Conservation (phyloP, 1,284 basidiomycete species). For the Fistulinella cinereoalba region DNA sequence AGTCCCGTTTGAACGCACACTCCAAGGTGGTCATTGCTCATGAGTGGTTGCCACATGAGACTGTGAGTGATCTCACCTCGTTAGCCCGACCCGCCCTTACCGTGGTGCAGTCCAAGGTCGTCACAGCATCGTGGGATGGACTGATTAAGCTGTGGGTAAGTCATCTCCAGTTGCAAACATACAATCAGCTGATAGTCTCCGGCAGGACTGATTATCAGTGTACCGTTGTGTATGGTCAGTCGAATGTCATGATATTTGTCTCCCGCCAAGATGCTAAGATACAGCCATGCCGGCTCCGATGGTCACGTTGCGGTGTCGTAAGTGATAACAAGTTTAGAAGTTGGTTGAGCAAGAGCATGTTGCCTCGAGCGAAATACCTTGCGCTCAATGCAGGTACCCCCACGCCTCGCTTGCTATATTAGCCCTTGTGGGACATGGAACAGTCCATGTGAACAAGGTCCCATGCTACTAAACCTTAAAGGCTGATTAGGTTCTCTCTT, state of each 20-base stretch:
- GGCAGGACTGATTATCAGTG: slow-evolving; percentile 36
- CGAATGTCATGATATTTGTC: slow-evolving; percentile 2
- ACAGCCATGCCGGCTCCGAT: not conserved
- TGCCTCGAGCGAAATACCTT: not conserved
- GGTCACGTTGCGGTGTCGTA: not conserved
- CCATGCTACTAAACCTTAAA: not conserved
- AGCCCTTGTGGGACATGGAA: not conserved
- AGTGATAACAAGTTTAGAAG: slow-evolving; percentile 9
- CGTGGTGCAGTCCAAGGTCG: slow-evolving; percentile 76
- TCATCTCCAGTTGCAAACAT: not conserved
- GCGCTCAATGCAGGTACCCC: not conserved
- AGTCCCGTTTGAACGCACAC: slow-evolving; percentile 86
- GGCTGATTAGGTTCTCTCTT: slow-evolving; percentile 5
- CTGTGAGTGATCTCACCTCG: slow-evolving; percentile 55
- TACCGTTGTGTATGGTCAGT: slow-evolving; percentile 8
- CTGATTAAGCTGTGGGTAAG: slow-evolving; percentile 91
- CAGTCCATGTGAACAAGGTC: slow-evolving; percentile 4
- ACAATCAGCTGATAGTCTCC: slow-evolving; percentile 10
- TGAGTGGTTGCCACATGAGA: slow-evolving; percentile 97
- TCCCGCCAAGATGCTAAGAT: not conserved
- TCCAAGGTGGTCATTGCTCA: slow-evolving; percentile 95
- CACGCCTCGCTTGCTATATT: slow-evolving; percentile 5
- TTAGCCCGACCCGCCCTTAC: slow-evolving; percentile 11
- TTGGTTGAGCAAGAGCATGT: not conserved
- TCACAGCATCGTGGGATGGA: slow-evolving; percentile 97